These are phyloP conservation scores for Tolypocladium capitatum DNA, from an alignment of 2,329 filamentous ascomycete genomes.

Conservation along the genomic window DNA sequence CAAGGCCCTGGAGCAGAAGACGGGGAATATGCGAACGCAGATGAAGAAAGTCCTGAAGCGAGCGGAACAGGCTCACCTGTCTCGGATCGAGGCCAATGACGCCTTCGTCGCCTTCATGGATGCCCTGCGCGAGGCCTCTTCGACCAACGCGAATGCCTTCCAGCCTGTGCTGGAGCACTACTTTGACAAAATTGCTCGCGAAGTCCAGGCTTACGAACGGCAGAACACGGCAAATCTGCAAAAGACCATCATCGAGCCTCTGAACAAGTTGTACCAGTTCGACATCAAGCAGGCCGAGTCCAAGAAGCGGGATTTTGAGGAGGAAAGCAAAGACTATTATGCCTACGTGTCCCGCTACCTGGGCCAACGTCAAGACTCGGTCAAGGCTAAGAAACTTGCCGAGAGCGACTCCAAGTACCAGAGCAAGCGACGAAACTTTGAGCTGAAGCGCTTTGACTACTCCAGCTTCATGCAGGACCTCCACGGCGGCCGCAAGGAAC, in stretches of 20 bases:
- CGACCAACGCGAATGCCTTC: slow-evolving; percentile 90
- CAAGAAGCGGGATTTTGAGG: slow-evolving; percentile 96
- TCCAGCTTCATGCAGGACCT: slow-evolving; percentile 98
- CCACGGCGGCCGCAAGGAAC: slow-evolving; percentile 97
- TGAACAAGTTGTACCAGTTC: slow-evolving; percentile 79
- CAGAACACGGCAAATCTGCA: slow-evolving; percentile 76
- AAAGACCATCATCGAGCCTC: slow-evolving; percentile 86
- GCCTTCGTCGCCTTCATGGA: slow-evolving; percentile 73
- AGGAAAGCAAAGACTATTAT: slow-evolving; percentile 98
- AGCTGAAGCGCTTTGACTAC: slow-evolving; percentile 96
- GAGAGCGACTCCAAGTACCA: slow-evolving; percentile 97
- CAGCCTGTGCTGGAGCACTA: slow-evolving; percentile 95
- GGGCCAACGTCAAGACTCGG: slow-evolving; percentile 87
- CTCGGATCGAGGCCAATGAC: slow-evolving; percentile 76
- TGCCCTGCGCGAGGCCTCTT: slow-evolving; percentile 72
- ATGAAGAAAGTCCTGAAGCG: slow-evolving; percentile 95
- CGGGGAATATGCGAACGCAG: slow-evolving; percentile 78
- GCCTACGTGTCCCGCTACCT: slow-evolving; percentile 88
- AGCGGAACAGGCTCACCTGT: slow-evolving; percentile 74
- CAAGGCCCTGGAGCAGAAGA: slow-evolving; percentile 93
- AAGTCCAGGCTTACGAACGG: slow-evolving; percentile 78
- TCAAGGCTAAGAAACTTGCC: slow-evolving; percentile 92
- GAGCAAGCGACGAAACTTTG: slow-evolving; percentile 82
- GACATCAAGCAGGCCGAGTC: slow-evolving; percentile 97
- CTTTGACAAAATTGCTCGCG: slow-evolving; percentile 88